Evolutionary conservation across 2,329 filamentous ascomycete species (phyloP).

Genomic region (Balansia obtecta): DNA sequence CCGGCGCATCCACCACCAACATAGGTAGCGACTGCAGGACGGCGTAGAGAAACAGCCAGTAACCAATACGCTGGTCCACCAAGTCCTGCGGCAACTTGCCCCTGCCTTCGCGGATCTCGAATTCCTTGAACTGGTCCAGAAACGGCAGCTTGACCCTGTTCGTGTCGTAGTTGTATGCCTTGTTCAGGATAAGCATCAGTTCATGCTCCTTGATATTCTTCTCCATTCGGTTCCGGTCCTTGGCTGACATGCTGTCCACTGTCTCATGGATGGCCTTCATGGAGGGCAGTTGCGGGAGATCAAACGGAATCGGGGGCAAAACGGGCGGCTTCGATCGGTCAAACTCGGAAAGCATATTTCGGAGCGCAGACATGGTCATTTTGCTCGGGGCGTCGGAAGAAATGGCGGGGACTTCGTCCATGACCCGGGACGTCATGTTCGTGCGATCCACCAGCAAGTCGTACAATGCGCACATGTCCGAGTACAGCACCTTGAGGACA

Average conservation of each 20-base stretch:
- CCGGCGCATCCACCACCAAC: conserved; percentile 64
- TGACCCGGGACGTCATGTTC: conserved; percentile 64
- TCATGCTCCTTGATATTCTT: conserved; percentile 69
- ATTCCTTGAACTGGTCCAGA: conserved; percentile 55
- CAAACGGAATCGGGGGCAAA: conserved; percentile 81
- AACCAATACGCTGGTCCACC: conserved; percentile 57
- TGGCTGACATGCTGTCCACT: conserved; percentile 51
- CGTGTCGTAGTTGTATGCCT: conserved; percentile 69
- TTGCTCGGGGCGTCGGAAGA: conserved; percentile 44
- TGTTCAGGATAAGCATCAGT: conserved; percentile 61
- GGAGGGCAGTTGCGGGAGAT: conserved; percentile 65
- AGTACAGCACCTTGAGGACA: conserved; percentile 71
- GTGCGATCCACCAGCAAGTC: conserved; percentile 76
- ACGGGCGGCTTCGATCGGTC: conserved; percentile 84
- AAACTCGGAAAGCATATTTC: conserved; percentile 74
- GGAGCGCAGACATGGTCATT: conserved; percentile 55
- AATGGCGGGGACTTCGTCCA: conserved; percentile 50
- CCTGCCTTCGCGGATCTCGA: conserved; percentile 56
- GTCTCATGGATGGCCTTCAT: conserved; percentile 54
- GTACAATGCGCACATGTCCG: conserved; percentile 76
- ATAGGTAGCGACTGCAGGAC: conserved; percentile 67
- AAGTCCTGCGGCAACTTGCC: conserved; percentile 55
- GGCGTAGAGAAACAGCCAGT: conserved; percentile 73
- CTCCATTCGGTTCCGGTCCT: conserved; percentile 62
- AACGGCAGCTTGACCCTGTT: conserved; percentile 47